Conservation (phyloP, 2,329 filamentous ascomycete genomes). For the Venturia nashicola region DNA sequence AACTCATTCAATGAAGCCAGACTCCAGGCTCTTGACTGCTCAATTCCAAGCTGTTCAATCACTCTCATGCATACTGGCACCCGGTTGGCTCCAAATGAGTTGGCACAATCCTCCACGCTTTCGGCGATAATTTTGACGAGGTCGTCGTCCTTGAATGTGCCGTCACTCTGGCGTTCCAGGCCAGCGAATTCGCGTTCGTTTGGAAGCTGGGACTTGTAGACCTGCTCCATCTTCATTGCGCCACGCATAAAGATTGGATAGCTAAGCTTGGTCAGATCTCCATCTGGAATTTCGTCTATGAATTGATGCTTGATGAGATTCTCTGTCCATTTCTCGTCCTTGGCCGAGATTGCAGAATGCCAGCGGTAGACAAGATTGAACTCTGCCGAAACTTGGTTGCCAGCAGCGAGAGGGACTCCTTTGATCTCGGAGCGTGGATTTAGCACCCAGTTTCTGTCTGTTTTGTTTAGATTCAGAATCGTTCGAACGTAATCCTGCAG, state of each 20-base stretch:
- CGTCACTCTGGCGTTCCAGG: slow-evolving; percentile 52
- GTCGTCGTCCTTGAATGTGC: slow-evolving; percentile 63
- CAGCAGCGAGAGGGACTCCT: slow-evolving; percentile 57
- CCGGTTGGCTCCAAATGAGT: slow-evolving; percentile 48
- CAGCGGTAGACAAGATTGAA: slow-evolving; percentile 84
- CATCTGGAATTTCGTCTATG: slow-evolving; percentile 30
- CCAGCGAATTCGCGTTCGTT: slow-evolving; percentile 54
- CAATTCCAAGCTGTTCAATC: slow-evolving; percentile 69
- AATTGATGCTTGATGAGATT: slow-evolving; percentile 31
- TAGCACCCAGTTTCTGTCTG: slow-evolving; percentile 67
- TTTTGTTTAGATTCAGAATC: slow-evolving; percentile 48
- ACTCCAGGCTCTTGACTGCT: slow-evolving; percentile 67
- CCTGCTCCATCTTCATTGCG: slow-evolving; percentile 43
- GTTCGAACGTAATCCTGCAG: slow-evolving; percentile 42
- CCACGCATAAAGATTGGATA: slow-evolving; percentile 19
- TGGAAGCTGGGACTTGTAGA: slow-evolving; percentile 45
- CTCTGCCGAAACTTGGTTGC: slow-evolving; percentile 75
- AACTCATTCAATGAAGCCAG: slow-evolving; percentile 74
- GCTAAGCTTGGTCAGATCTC: background rate
- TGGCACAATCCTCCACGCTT: slow-evolving; percentile 64
- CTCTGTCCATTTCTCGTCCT: slow-evolving; percentile 72
- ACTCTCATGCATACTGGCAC: slow-evolving; percentile 62
- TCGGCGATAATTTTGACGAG: slow-evolving; percentile 57
- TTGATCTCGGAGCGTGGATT: slow-evolving; percentile 61
- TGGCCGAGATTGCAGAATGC: slow-evolving; percentile 66